Conservation (phyloP, 345 rosid genomes). For the Carallia brachiata region DNA sequence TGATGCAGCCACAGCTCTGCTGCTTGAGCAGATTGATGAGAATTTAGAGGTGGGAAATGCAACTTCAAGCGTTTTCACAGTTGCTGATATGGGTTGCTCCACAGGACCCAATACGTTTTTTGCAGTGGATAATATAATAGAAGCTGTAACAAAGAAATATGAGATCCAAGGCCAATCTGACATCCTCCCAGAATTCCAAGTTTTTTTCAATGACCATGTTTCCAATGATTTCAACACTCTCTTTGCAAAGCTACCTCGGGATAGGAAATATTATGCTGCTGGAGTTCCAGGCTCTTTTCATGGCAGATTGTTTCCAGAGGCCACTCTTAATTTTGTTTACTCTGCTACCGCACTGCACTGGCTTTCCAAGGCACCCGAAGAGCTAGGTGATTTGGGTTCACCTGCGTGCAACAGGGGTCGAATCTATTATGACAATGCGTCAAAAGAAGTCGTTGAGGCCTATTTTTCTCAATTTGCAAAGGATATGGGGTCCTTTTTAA, state of each 20-base stretch:
- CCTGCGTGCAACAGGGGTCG: conserved; percentile 7
- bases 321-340: conserved; percentile 2
- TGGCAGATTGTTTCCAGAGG: conserved; percentile 16
- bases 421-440: conserved; percentile 11
- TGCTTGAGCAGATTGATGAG: background rate
- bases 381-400: conserved; percentile 7
- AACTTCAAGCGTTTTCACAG: background rate
- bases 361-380: conserved; percentile 9
- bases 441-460: conserved; percentile 12
- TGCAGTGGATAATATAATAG: conserved; percentile 1
- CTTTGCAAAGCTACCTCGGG: conserved; percentile 8
- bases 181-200: conserved; percentile 14
- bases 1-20: background rate
- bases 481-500: conserved; percentile 14
- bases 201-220: conserved; percentile 5
- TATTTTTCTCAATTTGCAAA: conserved; percentile 10
- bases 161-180: background rate
- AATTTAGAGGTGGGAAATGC: background rate
- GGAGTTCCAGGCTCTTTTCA: conserved; percentile 23
- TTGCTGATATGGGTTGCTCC: conserved; percentile 18
- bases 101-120: conserved; percentile 14
- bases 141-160: background rate
- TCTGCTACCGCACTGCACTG: conserved; percentile 14
- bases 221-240: conserved; percentile 17
- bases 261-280: conserved; percentile 5